These are phyloP conservation scores for Lepidopterella palustris DNA, from an alignment of 495 filamentous ascomycete species.

Conservation along the genomic window DNA sequence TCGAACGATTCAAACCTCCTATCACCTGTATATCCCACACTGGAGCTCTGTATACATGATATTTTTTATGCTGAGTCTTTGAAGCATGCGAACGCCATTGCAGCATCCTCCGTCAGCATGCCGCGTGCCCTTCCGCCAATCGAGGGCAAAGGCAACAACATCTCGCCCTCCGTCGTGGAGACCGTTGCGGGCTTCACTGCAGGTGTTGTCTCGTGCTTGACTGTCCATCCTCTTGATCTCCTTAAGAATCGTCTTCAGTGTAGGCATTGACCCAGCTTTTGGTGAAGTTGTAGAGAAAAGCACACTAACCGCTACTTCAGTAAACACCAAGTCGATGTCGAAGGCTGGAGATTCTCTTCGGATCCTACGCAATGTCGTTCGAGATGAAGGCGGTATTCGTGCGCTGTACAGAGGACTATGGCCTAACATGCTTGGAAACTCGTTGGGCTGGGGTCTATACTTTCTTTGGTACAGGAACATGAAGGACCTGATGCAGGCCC, in stretches of 20 bases:
- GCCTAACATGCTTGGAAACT: constrained; percentile 87
- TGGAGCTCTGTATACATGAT: too few relatives aligned
- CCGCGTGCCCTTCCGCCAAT: constrained; percentile 38
- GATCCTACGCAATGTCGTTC: constrained; percentile 49
- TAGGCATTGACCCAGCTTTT: constrained; percentile 41
- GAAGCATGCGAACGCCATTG: neutral
- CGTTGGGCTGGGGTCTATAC: constrained; percentile 84
- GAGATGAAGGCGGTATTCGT: constrained; percentile 52
- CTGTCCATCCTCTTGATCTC: constrained; percentile 82
- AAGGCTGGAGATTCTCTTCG: constrained; percentile 49
- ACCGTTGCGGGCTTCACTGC: constrained; percentile 84
- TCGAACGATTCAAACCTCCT: too few relatives aligned
- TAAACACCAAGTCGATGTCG: constrained; percentile 29
- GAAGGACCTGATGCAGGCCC: constrained; percentile 43
- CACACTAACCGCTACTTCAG: constrained; percentile 10
- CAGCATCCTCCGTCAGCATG: constrained; percentile 20
- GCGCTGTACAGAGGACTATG: constrained; percentile 83
- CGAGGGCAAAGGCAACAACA: constrained; percentile 34
- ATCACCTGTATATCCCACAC: too few relatives aligned
- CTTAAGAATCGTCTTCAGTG: constrained; percentile 94
- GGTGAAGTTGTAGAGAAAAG: too few relatives aligned
- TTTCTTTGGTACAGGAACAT: constrained; percentile 65
- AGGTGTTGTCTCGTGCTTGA: constrained; percentile 75
- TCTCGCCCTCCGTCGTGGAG: constrained; percentile 78
- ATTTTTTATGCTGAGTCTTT: neutral